phyloP scores from a whole-genome alignment of 179 eudicot species.

The Drosera spatulata region DNA sequence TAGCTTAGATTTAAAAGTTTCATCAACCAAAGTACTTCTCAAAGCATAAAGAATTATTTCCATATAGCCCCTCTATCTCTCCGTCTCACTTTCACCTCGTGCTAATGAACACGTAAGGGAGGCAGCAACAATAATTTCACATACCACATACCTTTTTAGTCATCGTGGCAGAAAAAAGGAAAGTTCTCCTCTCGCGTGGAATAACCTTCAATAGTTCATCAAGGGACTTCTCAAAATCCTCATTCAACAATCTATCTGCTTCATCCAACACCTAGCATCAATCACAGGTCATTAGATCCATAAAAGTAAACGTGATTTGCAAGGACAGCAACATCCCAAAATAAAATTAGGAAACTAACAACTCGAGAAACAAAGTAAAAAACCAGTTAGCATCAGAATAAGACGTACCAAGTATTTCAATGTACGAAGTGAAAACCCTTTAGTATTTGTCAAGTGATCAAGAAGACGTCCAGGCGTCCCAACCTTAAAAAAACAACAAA shows the following conservation, averaged over 20 bases:
- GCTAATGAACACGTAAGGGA: too few species aligned
- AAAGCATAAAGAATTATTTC: neutral
- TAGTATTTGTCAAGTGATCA: conserved; percentile 90
- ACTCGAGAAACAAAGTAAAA: too few species aligned
- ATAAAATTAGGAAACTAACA: too few species aligned
- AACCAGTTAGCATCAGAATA: too few species aligned
- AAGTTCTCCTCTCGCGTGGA: conserved; percentile 34
- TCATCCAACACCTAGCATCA: conserved; percentile 73
- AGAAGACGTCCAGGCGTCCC: conserved; percentile 94
- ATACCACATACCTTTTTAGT: conserved; percentile 72
- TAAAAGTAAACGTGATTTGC: neutral
- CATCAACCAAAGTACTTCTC: neutral
- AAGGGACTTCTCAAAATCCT: conserved; percentile 82
- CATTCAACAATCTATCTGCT: conserved; percentile 85
- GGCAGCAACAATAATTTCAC: too few species aligned
- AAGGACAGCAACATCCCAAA: neutral
- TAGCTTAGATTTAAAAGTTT: neutral
- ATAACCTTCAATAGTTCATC: conserved; percentile 40
- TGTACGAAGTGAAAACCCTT: conserved; percentile 82
- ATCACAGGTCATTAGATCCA: neutral
- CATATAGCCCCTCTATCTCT: too few species aligned
- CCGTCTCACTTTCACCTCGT: too few species aligned
- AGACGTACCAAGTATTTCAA: conserved; percentile 67
- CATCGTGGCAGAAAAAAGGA: conserved; percentile 92
- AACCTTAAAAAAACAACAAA: conserved; percentile 32